These are phyloP conservation scores for Cnidoscolus chayamansa DNA, from an alignment of 441 rosid species.

Conservation along the genomic window DNA sequence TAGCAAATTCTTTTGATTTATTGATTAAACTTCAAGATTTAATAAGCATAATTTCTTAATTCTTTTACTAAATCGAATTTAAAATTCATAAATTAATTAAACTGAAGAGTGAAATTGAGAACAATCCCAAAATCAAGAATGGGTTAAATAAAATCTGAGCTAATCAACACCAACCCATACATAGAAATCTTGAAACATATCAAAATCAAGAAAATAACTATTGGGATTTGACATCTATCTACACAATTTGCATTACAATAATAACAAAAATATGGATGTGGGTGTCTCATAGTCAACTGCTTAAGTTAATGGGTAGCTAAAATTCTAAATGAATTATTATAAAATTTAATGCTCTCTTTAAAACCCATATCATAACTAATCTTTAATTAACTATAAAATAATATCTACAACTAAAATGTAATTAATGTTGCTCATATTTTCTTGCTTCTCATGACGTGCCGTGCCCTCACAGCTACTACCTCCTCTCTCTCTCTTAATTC, in stretches of 20 bases:
- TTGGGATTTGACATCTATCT: background rate
- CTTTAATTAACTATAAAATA: background rate
- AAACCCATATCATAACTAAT: background rate
- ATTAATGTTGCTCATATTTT: conserved; percentile 8
- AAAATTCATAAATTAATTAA: too few species aligned
- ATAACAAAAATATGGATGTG: too few species aligned
- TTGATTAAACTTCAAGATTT: too few species aligned
- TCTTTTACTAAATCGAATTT: too few species aligned
- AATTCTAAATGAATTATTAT: conserved; percentile 1
- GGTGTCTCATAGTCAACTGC: conserved; percentile 16
- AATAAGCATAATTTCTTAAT: too few species aligned
- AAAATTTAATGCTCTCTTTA: too few species aligned
- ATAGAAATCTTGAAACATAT: conserved; percentile 9
- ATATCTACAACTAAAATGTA: background rate
- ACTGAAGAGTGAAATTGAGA: too few species aligned
- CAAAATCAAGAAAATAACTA: background rate
- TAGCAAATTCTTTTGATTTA: too few species aligned
- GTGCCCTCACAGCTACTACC: conserved; percentile 39
- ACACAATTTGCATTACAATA: too few species aligned
- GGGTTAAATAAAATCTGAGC: too few species aligned
- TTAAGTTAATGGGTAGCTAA: background rate
- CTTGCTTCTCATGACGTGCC: conserved; percentile 26
- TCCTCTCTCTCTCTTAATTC: conserved; percentile 8
- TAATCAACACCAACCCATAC: conserved; percentile 24
- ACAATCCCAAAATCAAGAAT: too few species aligned